Percentiles rank a stretch among this genome's conserved stretches.
phyloP scores from a whole-genome alignment of 176 grass and related monocot genomes.

The Thalia dealbata region DNA sequence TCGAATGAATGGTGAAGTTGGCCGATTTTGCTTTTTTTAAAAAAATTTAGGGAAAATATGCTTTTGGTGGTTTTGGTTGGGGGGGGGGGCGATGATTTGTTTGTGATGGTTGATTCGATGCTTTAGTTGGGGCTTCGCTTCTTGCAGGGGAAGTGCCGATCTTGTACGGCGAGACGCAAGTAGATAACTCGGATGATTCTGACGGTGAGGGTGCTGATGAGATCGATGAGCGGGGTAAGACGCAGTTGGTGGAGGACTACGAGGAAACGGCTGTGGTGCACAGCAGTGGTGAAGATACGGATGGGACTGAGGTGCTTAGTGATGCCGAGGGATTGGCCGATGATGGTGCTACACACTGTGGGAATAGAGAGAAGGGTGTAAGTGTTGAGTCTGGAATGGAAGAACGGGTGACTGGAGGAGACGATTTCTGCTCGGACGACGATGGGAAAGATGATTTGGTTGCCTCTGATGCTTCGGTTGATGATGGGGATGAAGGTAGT shows the following conservation, averaged over 20 bases:
- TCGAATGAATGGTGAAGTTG: not conserved
- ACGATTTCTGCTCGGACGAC: not conserved
- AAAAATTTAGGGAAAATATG: no score
- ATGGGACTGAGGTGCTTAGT: slow-evolving; percentile 13
- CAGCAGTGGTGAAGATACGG: slow-evolving; percentile 1
- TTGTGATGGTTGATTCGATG: not conserved
- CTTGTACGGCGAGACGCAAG: slow-evolving; percentile 15
- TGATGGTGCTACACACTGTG: slow-evolving; percentile 6
- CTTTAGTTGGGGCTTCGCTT: not conserved
- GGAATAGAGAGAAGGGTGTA: not conserved
- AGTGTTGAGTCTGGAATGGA: no score
- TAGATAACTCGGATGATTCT: slow-evolving; percentile 7
- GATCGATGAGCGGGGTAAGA: not conserved
- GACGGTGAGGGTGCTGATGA: not conserved
- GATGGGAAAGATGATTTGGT: not conserved
- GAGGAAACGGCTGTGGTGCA: slow-evolving; percentile 2
- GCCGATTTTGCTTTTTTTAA: not conserved
- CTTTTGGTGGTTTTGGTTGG: no score
- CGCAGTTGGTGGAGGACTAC: slow-evolving; percentile 8
- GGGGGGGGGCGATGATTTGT: no score
- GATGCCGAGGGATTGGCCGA: not conserved
- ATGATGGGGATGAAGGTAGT: not conserved
- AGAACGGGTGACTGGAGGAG: not conserved
- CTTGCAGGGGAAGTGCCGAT: not conserved
- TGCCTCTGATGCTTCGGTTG: slow-evolving; percentile 13